A percentile compares a stretch with the other conserved stretches of the same genome.
phyloP scores from a whole-genome alignment of 2,329 filamentous ascomycete species.

The Daldinia sp. region DNA sequence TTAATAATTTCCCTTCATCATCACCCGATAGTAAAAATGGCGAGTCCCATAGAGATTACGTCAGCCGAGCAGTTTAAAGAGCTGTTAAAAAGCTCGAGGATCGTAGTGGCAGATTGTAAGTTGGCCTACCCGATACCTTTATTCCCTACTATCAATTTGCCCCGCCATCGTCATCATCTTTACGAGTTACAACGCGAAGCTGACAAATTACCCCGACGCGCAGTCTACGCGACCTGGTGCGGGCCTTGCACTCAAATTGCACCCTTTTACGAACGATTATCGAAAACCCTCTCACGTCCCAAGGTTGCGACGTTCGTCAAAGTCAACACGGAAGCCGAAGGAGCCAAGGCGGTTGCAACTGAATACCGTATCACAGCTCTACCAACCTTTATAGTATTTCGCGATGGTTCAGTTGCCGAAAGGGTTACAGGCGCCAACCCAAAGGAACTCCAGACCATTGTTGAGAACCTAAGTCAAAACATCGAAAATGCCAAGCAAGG shows the following conservation, averaged over 20 bases:
- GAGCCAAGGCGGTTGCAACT: slow-evolving; percentile 69
- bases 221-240: slow-evolving; percentile 91
- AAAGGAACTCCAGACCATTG: slow-evolving; percentile 71
- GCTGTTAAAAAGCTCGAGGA: slow-evolving; percentile 74
- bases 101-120: slow-evolving; percentile 92
- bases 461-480: slow-evolving; percentile 76
- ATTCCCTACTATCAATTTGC: slow-evolving; percentile 18
- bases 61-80: slow-evolving; percentile 70
- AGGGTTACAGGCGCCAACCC: slow-evolving; percentile 79
- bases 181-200: slow-evolving; percentile 37
- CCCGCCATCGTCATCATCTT: slow-evolving; percentile 43
- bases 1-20: neutral
- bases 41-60: slow-evolving; percentile 57
- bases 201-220: slow-evolving; percentile 42
- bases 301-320: slow-evolving; percentile 84
- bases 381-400: slow-evolving; percentile 93
- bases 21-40: slow-evolving; percentile 47
- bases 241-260: slow-evolving; percentile 84
- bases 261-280: slow-evolving; percentile 81
- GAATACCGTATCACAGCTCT: slow-evolving; percentile 79
- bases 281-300: slow-evolving; percentile 73
- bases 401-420: slow-evolving; percentile 71
- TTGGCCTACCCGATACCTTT: slow-evolving; percentile 8
- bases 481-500: slow-evolving; percentile 64
- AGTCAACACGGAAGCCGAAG: slow-evolving; percentile 81